Conservation (phyloP, 441 rosid species). For the Croton setiger region DNA sequence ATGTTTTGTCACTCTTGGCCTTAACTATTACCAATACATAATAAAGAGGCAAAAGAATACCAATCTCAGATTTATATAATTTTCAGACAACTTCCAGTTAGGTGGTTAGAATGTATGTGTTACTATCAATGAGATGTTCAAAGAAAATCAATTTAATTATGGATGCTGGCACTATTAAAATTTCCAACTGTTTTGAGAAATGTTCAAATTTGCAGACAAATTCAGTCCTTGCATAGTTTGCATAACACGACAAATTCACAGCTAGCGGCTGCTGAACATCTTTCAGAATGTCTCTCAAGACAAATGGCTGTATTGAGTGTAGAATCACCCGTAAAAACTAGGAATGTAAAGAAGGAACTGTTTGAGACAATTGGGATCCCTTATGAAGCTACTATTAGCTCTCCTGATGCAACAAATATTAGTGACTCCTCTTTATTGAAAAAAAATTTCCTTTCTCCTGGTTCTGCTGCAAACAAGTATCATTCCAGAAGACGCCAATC, state of each 20-base stretch:
- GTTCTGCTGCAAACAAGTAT: slow-evolving; percentile 51
- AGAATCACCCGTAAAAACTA: slow-evolving; percentile 59
- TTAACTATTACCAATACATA: neutral
- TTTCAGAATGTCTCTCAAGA: slow-evolving; percentile 77
- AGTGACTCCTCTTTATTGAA: slow-evolving; percentile 39
- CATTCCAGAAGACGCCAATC: slow-evolving; percentile 56
- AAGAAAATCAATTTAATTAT: slow-evolving; percentile 1
- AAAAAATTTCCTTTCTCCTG: slow-evolving; percentile 45
- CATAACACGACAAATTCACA: slow-evolving; percentile 75
- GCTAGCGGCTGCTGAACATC: slow-evolving; percentile 83
- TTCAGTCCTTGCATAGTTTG: slow-evolving; percentile 67
- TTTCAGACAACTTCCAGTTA: too few species aligned
- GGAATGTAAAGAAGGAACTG: slow-evolving; percentile 72
- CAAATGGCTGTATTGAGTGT: slow-evolving; percentile 76
- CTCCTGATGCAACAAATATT: slow-evolving; percentile 58
- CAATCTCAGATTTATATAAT: too few species aligned
- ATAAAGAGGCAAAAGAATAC: neutral
- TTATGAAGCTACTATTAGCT: slow-evolving; percentile 69
- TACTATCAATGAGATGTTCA: too few species aligned
- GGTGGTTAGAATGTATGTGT: too few species aligned
- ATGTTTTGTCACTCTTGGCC: neutral
- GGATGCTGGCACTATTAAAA: slow-evolving; percentile 1
- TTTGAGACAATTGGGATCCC: slow-evolving; percentile 88
- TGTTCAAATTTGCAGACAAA: slow-evolving; percentile 48
- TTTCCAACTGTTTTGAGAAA: slow-evolving; percentile 18